Evolutionary conservation across 83 land plant species (phyloP).

Genomic region (Picea abies): DNA sequence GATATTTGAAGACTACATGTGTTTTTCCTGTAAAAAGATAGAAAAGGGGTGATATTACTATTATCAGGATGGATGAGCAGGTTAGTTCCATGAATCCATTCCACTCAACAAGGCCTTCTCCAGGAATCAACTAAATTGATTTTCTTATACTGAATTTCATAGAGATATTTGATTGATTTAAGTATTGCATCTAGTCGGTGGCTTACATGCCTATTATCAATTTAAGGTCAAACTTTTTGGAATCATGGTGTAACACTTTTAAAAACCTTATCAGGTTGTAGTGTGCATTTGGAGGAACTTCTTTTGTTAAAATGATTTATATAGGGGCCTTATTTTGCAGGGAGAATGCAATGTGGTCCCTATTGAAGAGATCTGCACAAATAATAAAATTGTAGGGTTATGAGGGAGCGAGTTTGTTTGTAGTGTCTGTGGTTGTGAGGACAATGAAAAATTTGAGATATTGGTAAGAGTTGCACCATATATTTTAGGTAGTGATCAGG

Average conservation of each 20-base stretch:
- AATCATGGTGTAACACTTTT: background rate
- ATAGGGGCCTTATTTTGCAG: background rate
- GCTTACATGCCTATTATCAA: background rate
- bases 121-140: background rate
- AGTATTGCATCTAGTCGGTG: background rate
- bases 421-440: too few relatives aligned
- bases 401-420: too few relatives aligned
- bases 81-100: background rate
- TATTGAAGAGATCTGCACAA: background rate
- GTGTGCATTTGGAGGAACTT: background rate
- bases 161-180: background rate
- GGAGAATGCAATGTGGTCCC: background rate
- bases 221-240: background rate
- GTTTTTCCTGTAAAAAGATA: background rate
- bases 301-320: background rate
- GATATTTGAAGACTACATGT: background rate
- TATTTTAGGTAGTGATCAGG: background rate
- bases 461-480: background rate
- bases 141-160: background rate
- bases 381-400: too few relatives aligned
- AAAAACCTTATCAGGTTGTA: background rate
- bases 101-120: background rate
- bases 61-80: conserved; percentile 11
- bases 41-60: background rate
- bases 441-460: background rate